Evolutionary conservation across 2,329 filamentous ascomycete species (phyloP).

Genomic region (Talaromyces islandicus): DNA sequence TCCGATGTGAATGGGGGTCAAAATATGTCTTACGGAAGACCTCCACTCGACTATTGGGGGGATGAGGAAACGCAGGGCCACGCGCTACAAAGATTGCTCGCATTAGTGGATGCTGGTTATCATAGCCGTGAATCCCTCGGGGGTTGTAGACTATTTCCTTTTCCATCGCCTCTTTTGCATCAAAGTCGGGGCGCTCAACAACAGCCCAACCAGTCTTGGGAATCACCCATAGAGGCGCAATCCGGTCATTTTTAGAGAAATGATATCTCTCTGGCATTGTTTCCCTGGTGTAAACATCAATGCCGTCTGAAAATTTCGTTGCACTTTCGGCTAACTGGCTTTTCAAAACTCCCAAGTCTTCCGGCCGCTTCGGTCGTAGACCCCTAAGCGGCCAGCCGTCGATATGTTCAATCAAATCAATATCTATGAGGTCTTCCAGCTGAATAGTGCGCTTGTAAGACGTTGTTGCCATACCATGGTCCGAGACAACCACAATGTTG

Average conservation of each 20-base stretch:
- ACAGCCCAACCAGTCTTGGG: constrained; percentile 92
- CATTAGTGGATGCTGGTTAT: constrained; percentile 93
- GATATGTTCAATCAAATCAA: constrained; percentile 68
- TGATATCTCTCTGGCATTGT: constrained; percentile 93
- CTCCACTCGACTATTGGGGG: constrained; percentile 70
- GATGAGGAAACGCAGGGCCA: constrained; percentile 86
- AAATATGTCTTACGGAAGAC: constrained; percentile 66
- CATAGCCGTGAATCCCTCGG: constrained; percentile 85
- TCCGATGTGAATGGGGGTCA: neutral
- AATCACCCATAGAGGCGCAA: constrained; percentile 91
- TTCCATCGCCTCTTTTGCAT: constrained; percentile 61
- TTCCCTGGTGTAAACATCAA: constrained; percentile 79
- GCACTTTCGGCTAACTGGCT: constrained; percentile 50
- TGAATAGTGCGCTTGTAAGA: constrained; percentile 75
- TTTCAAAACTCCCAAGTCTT: constrained; percentile 64
- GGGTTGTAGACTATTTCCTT: constrained; percentile 68
- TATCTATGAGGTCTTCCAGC: constrained; percentile 81
- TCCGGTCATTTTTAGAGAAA: constrained; percentile 79
- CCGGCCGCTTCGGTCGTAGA: constrained; percentile 67
- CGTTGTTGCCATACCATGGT: constrained; percentile 97
- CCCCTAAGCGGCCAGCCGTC: constrained; percentile 95
- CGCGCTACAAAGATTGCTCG: constrained; percentile 88
- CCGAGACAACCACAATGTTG: constrained; percentile 92
- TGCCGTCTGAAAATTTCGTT: constrained; percentile 53
- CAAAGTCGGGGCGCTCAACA: constrained; percentile 71